Base-by-base conservation (phyloP, 192 early-diverging fungal species). In the Podila minutissima region DNA sequence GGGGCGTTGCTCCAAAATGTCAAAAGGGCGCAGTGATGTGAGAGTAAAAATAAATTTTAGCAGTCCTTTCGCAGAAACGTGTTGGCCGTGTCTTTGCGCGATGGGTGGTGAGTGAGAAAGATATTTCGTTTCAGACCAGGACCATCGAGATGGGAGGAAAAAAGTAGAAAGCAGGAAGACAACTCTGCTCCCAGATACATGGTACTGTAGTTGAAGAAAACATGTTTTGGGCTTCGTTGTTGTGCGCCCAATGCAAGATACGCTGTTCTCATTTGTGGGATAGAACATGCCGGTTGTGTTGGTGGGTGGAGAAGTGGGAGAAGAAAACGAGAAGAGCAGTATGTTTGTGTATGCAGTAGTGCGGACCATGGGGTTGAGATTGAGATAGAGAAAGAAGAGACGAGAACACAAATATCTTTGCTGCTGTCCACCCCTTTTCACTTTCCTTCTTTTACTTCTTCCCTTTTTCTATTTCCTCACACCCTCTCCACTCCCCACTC, bases 131-230 rank as follows among this genome's bases (percentile, higher is more conserved):
- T 60, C 24, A 12, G 15, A 31, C 41, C 41, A 46, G 28, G 15
- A 31, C 41, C 41, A 46, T 46, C 15, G 41, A 12, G 15, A 46
- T 17, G 41, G 38, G 41, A 46, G 41, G 41, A 11, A 41, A 13
- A 13, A 41, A 0, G 38, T 41, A 41, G 38, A 41, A 2, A 41
- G 3, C 11, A 41, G 12, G 38, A 41, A 41, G 48, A 63, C 24
- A 12, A 59, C 15, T 31, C 67, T 69, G 51, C 64, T 49, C 11
- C 49, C 50, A 28, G 28, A n/a, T 64, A 17, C n/a, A 37, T 53
- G 4, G 20, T 26, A 4, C 41, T 41, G 10, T 11, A 46, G 41
- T 4, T 17, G 41, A 46, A 46, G 13, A 15, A 12, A 13, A 13
- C 41, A 37, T 37, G 10, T 6, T 29, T 8, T 19, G 0, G 11